Percentiles rank a stretch among this genome's conserved stretches.
phyloP scores from a whole-genome alignment of 1,284 basidiomycete species.

The Heterobasidion parviporum region DNA sequence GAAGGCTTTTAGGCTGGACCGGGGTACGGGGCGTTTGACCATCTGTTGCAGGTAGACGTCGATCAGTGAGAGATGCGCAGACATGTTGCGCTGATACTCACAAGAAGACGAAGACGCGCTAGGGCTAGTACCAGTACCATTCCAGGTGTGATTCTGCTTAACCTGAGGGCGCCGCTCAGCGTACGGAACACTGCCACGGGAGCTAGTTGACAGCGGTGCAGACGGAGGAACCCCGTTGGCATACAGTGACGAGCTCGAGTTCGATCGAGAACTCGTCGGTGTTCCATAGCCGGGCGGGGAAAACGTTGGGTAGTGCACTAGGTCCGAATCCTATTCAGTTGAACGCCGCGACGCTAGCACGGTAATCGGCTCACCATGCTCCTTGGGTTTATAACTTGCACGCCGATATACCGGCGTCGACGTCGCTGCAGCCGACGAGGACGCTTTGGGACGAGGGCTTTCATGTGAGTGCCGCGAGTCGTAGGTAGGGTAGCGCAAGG shows the following conservation, averaged over 20 bases:
- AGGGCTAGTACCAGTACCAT: slow-evolving; percentile 25
- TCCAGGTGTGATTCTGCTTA: slow-evolving; percentile 34
- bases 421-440: slow-evolving; percentile 14
- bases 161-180: slow-evolving; percentile 29
- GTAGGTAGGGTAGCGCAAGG: slow-evolving; percentile 25
- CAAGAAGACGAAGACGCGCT: slow-evolving; percentile 22
- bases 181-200: slow-evolving; percentile 16
- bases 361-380: slow-evolving; percentile 9
- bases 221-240: slow-evolving; percentile 17
- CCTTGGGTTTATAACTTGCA: slow-evolving; percentile 5
- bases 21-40: slow-evolving; percentile 25
- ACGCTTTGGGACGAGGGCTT: slow-evolving; percentile 19
- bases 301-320: slow-evolving; percentile 16
- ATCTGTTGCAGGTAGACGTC: slow-evolving; percentile 4
- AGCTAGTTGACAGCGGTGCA: slow-evolving; percentile 15
- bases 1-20: slow-evolving; percentile 31
- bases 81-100: background rate
- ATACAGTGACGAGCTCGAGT: slow-evolving; percentile 36
- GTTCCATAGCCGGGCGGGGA: slow-evolving; percentile 22
- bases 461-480: slow-evolving; percentile 13
- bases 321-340: background rate
- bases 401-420: slow-evolving; percentile 9
- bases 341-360: slow-evolving; percentile 8
- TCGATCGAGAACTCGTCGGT: slow-evolving; percentile 34
- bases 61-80: slow-evolving; percentile 5